A percentile compares a stretch with the other conserved stretches of the same genome.
Evolutionary conservation across 192 early-diverging fungal species (phyloP).

Genomic region (Linnemannia exigua): DNA sequence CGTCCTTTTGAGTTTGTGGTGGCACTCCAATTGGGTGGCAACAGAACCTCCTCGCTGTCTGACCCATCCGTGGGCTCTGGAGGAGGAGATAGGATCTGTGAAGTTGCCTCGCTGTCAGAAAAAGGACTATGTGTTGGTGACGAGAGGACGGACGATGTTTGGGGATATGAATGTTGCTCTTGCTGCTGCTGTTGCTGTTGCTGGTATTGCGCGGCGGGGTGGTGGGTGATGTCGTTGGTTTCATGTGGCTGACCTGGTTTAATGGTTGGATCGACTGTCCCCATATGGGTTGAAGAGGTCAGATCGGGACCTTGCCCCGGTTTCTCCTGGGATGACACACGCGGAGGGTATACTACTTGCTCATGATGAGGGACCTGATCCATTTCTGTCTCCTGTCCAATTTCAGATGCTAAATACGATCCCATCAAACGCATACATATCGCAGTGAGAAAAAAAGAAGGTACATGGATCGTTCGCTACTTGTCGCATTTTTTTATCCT

Average conservation of each 20-base stretch:
- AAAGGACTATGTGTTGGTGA: not conserved
- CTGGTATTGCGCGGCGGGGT: not conserved
- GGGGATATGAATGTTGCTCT: not conserved
- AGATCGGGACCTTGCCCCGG: not conserved
- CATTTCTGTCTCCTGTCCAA: not conserved
- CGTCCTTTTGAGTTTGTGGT: conserved; percentile 45
- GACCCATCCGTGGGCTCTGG: conserved; percentile 41
- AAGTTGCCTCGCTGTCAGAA: not conserved
- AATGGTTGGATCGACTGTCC: not conserved
- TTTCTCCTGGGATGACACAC: not conserved
- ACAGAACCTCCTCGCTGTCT: conserved; percentile 21
- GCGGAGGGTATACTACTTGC: not conserved
- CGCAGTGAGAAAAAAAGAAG: not conserved
- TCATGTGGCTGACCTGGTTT: not conserved
- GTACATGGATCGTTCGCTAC: not conserved
- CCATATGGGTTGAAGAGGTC: not conserved
- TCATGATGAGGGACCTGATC: not conserved
- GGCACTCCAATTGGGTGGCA: conserved; percentile 52
- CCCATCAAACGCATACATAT: conserved; percentile 7
- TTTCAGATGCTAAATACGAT: not conserved
- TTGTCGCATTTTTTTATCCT: too few relatives aligned
- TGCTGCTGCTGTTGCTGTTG: not conserved
- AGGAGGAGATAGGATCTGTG: conserved; percentile 25
- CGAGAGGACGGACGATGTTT: not conserved
- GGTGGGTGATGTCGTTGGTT: not conserved